Evolutionary conservation across 176 grass and related monocot genomes (phyloP).

Genomic region (Oryza glaberrima): DNA sequence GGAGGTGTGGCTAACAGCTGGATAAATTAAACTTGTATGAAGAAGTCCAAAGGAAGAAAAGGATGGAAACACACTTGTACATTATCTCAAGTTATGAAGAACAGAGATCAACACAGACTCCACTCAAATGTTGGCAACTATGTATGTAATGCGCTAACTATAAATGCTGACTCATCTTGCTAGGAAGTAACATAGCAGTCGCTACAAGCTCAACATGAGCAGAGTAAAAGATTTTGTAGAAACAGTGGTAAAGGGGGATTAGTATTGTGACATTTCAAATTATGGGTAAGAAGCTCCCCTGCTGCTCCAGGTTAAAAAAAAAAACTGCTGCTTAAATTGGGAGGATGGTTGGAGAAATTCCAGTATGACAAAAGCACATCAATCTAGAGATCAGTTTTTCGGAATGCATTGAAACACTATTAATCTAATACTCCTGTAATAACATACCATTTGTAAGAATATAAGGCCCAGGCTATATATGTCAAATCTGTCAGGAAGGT

Average conservation of each 20-base stretch:
- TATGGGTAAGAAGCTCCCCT: constrained; percentile 6
- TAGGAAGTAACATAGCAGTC: neutral
- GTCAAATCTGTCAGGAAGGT: constrained; percentile 98
- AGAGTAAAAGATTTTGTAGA: constrained; percentile 1
- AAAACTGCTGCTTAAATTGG: no score
- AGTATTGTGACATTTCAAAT: neutral
- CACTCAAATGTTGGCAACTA: neutral
- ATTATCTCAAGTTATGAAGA: neutral
- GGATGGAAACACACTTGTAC: constrained; percentile 1
- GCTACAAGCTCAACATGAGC: constrained; percentile 4
- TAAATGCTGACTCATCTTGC: neutral
- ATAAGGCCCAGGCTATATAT: constrained; percentile 98
- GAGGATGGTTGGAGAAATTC: neutral
- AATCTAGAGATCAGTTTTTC: neutral
- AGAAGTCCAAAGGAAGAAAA: constrained; percentile 1
- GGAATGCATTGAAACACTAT: neutral
- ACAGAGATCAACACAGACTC: neutral
- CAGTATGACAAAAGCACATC: neutral
- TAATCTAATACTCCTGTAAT: neutral
- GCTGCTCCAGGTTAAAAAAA: no score
- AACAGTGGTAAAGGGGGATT: neutral
- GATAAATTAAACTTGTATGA: neutral
- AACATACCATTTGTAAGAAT: constrained; percentile 95
- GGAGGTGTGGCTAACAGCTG: neutral
- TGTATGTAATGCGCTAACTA: neutral